Evolutionary conservation across 352 stramenopile genomes (phyloP).

Genomic region (Thraustotheca clavata): DNA sequence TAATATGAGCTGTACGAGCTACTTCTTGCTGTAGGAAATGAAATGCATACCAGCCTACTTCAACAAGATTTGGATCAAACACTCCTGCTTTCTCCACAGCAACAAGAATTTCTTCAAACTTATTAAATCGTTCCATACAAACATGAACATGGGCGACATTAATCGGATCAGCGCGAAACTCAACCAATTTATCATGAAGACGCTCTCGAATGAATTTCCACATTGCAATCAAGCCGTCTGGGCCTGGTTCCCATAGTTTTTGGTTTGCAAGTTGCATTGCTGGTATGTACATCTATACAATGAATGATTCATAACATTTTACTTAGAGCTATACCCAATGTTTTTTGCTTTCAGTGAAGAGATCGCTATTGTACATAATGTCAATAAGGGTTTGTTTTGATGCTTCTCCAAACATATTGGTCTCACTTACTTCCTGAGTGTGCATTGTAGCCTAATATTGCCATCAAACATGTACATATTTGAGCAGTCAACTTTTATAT

Average conservation of each 20-base stretch:
- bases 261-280: constrained; percentile 15
- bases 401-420: constrained; percentile 2
- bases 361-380: constrained; percentile 11
- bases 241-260: neutral
- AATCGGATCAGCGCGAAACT: constrained; percentile 3
- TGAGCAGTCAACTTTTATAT: neutral
- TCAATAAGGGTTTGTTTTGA: neutral
- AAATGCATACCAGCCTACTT: constrained; percentile 7
- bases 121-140: constrained; percentile 3
- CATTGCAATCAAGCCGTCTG: constrained; percentile 12
- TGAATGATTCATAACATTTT: neutral
- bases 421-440: neutral
- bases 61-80: neutral
- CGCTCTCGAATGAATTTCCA: neutral
- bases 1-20: neutral
- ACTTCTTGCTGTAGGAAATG: constrained; percentile 21
- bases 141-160: constrained; percentile 13
- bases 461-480: neutral
- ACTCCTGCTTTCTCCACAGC: neutral
- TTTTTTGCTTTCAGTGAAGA: constrained; percentile 14
- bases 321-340: neutral
- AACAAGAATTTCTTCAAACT: neutral
- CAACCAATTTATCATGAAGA: neutral
- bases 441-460: neutral
- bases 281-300: neutral